Evolutionary conservation across 1,284 basidiomycete species (phyloP).

Genomic region (Sanghuangporus sanghuang): DNA sequence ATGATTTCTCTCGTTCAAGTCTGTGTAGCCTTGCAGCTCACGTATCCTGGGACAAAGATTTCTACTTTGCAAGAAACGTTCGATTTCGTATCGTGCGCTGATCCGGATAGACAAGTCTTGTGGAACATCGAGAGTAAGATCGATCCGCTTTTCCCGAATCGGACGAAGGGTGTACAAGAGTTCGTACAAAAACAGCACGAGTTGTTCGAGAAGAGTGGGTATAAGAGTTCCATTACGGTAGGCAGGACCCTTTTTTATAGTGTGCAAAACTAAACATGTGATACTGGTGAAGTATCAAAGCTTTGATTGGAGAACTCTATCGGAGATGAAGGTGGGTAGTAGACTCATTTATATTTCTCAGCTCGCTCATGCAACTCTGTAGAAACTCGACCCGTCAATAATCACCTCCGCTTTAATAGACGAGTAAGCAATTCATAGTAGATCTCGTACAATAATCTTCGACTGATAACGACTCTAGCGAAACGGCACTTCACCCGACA

Average conservation of each 20-base stretch:
- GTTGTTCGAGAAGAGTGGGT: conserved; percentile 50
- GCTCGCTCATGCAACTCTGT: not conserved
- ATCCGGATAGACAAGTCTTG: conserved; percentile 49
- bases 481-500: conserved; percentile 36
- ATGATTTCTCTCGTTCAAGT: not conserved
- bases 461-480: conserved; percentile 26
- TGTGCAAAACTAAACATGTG: not conserved
- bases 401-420: conserved; percentile 56
- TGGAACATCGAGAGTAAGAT: conserved; percentile 84
- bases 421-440: conserved; percentile 36
- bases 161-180: conserved; percentile 54
- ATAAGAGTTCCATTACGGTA: conserved; percentile 56
- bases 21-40: conserved; percentile 52
- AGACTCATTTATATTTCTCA: not conserved
- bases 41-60: conserved; percentile 62
- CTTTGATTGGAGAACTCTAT: conserved; percentile 71
- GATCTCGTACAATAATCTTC: not conserved
- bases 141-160: conserved; percentile 49
- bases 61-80: conserved; percentile 72
- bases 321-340: conserved; percentile 57
- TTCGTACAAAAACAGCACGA: conserved; percentile 63
- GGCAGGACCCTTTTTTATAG: conserved; percentile 21
- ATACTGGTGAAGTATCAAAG: conserved; percentile 54
- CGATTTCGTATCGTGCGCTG: conserved; percentile 68
- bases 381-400: conserved; percentile 47